Evolutionary conservation across 257 asterid genomes (phyloP), one percentile per base, ranked within the genome.

Genomic region (Schizonepeta tenuifolia): DNA sequence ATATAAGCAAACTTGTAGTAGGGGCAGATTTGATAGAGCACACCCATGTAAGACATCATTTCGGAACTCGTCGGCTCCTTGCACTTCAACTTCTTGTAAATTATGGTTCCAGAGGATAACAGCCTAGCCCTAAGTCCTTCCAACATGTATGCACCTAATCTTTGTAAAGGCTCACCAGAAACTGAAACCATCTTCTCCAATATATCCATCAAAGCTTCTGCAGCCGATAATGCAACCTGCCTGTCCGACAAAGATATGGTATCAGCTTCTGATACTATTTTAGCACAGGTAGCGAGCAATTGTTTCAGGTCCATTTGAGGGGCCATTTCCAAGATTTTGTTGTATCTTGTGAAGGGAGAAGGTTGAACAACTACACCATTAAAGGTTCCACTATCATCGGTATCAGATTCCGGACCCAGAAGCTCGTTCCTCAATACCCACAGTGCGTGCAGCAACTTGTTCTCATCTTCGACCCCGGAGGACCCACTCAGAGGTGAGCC

Each of bases 401-500:
- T 66, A 31, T 95, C 98, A 18, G 89, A 82, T 54, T 84, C 96
- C 6, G 92, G 95, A 18, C 89, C 96, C 63, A 90, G 77, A 72
- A 92, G 83, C 38, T 87, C 89, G 22, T 73, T 88, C 73, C 87
- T 89, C 75, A 95, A 69, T 55, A 77, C 92, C 83, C 88, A 79
- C 56, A 95, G 65, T 9, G 82, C 90, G 7, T 88, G 90, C 88
- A 77, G 84, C 81, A 88, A 36, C 41, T 83, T 90, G 81, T 80
- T 84, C 49, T 86, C 90, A 71, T 87, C 97, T 20, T 81, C 98
- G 14, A 82, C 85, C 24, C 81, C 91, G 28, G 96, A 95, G 57
- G 84, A 87, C n/a, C 96, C 97, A 65, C 99, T 91, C 72, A 88
- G 73, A n/a, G 99, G 98, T 55, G 99, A 94, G 41, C 95, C 89